Evolutionary conservation across 139 green algal species (phyloP), one percentile per base, ranked within the genome.

Genomic region (Chlorella sp.): DNA sequence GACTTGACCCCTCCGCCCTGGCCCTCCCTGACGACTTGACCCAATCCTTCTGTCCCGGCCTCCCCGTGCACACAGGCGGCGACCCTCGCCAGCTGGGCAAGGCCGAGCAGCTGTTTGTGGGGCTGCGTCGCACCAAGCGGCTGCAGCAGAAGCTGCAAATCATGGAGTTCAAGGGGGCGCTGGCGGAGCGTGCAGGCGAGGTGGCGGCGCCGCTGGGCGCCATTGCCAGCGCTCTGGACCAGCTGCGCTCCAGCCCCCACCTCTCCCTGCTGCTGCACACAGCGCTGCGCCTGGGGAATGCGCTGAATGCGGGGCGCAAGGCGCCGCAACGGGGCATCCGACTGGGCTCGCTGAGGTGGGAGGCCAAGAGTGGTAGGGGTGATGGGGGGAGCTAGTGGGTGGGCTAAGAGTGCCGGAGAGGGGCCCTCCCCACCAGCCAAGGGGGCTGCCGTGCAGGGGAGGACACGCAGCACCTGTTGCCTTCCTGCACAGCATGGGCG

Each of bases 51-150:
- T n/a, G n/a, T 57, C 9, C 48, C 48, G 5, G 48, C 48, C 48
- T 9, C 48, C 48, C 48, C n/a, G n/a, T 90, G 76, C 76, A 86
- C 86, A 40, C 48, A 21, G 77, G 64, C 22, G 86, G 86, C 26
- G 36, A 85, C 42, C 48, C 61, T 0, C 16, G 32, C 34, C 73
- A 90, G 60, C 77, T 90, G 86, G 86, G 86, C 75, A 34, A 34
- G 12, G 86, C 86, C 5, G 86, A 90, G 86, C 86, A 90, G 86
- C 75, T 90, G 77, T 90, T 90, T 90, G 86, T 75, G 86, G 86
- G 57, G 57, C 86, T 90, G 76, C 77, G 76, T 0, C 48, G 22
- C 36, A 53, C 39, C 24, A 22, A 60, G 14, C 75, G 86, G 60
- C 57, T 90, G 76, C 37, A 85, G 57, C 76, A 90, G 77, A 85